These are phyloP conservation scores for Raphanus hybrid DNA, from an alignment of 441 rosid species.

Conservation along the genomic window DNA sequence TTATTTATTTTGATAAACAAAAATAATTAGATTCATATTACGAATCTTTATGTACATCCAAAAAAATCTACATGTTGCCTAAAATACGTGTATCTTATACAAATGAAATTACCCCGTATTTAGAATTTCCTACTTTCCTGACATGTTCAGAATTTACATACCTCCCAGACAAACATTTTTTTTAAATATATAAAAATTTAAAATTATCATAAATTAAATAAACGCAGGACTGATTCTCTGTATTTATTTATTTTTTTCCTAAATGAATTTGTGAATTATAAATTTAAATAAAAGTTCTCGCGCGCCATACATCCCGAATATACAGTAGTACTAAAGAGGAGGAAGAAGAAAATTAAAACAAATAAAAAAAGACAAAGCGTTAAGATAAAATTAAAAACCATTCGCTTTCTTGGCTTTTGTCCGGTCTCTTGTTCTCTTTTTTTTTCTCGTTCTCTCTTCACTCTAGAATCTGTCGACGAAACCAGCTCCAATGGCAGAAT, in stretches of 20 bases:
- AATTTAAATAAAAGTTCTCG: background rate
- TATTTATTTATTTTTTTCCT: background rate
- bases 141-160: slow-evolving; percentile 5
- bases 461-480: slow-evolving; percentile 27
- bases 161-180: background rate
- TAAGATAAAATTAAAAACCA: slow-evolving; percentile 51
- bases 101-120: background rate
- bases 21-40: slow-evolving; percentile 20
- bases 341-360: background rate
- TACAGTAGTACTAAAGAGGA: background rate
- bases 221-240: background rate
- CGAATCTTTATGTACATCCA: slow-evolving; percentile 8
- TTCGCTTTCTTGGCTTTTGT: slow-evolving; percentile 38
- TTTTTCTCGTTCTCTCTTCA: background rate
- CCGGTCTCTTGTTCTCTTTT: slow-evolving; percentile 29
- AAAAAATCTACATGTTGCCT: background rate
- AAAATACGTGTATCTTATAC: background rate
- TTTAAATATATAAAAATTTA: too few species aligned
- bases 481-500: slow-evolving; percentile 38
- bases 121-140: slow-evolving; percentile 6
- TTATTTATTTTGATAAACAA: background rate
- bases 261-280: background rate
- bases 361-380: slow-evolving; percentile 47
- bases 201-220: background rate
- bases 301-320: slow-evolving; percentile 10